A percentile compares a stretch with the other conserved stretches of the same genome.
Conservation (phyloP, 176 grass and related monocot genomes). For the Raddia guianensis region DNA sequence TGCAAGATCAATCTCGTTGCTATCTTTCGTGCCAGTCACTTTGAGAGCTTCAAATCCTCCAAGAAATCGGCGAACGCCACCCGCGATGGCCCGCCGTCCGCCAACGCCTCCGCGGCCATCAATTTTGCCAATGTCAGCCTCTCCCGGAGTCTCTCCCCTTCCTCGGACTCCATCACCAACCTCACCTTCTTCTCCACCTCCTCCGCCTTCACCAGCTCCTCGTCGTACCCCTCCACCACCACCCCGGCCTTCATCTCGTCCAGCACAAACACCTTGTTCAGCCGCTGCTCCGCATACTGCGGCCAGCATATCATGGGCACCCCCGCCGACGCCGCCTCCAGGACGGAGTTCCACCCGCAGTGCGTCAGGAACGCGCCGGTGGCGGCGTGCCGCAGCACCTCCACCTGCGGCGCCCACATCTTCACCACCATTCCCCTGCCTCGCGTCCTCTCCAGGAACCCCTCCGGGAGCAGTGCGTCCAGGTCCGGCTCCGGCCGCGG, state of each 20-base stretch:
- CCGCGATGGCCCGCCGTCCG: constrained; percentile 35
- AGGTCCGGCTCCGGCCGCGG: constrained; percentile 40
- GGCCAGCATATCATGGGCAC: constrained; percentile 76
- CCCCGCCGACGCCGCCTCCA: constrained; percentile 45
- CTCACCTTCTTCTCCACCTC: constrained; percentile 60
- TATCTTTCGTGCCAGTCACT: constrained; percentile 4
- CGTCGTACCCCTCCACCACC: constrained; percentile 55
- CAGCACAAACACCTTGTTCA: constrained; percentile 71
- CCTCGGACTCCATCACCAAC: constrained; percentile 59
- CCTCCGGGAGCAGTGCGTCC: constrained; percentile 54
- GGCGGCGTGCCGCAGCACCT: constrained; percentile 56
- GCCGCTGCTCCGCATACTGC: constrained; percentile 66
- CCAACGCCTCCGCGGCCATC: constrained; percentile 39
- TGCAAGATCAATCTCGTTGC: neutral
- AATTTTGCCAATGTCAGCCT: constrained; percentile 27
- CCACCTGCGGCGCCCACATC: constrained; percentile 71
- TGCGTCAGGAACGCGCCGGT: constrained; percentile 64
- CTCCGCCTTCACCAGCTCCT: constrained; percentile 50
- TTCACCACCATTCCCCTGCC: constrained; percentile 51
- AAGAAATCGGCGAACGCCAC: constrained; percentile 37
- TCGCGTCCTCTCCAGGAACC: constrained; percentile 58
- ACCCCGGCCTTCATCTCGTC: constrained; percentile 48
- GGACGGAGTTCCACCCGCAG: constrained; percentile 69
- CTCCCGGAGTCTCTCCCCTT: constrained; percentile 44
- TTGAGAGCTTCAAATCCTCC: constrained; percentile 31